Base-by-base conservation (phyloP, 2,329 filamentous ascomycete species). In the Sarocladiaceae sp. region DNA sequence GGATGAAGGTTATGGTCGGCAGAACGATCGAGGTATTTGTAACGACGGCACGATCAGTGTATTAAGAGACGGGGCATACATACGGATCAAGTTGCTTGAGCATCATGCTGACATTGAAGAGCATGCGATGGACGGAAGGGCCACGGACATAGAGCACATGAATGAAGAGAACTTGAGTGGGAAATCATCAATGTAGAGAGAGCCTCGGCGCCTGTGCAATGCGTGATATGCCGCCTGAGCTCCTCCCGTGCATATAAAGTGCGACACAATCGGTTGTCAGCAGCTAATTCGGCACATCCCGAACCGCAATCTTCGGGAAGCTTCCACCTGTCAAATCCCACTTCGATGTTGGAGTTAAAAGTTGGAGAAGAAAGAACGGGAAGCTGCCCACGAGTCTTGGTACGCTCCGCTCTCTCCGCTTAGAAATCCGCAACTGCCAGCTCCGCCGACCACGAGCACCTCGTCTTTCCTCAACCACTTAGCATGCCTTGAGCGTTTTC, bases 271-370 rank as follows among this genome's bases (percentile, higher is more conserved):
- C n/a, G n/a, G n/a, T n/a, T n/a, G n/a, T n/a, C n/a, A n/a, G n/a
- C n/a, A n/a, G n/a, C n/a, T n/a, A n/a, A n/a, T 44, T 44, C 22
- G 40, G 40, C 10, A 15, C 40, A 28, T n/a, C 40, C 40, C 40
- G 40, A 44, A n/a, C 15, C 3, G 20, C 10, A 7, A 10, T 8
- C n/a, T 44, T 44, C 40, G 22, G n/a, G 40, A 44, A 44, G 40
- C 40, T 44, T 44, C 40, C 40, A 44, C 17, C 17, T 10, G 22
- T 5, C 18, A 3, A 12, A 22, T 10, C 40, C 10, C 13, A 26
- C 4, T 7, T 23, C 7, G 4, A 31, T 31, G 29, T 36, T 36
- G 33, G 33, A 36, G 33, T n/a, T 36, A 36, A 8, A 31, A 36
- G 33, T 36, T 36, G 33, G 33, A n/a, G 33, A 36, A 36, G 6